phyloP scores from a whole-genome alignment of 106 monocot genomes.

The Posidonia australis region DNA sequence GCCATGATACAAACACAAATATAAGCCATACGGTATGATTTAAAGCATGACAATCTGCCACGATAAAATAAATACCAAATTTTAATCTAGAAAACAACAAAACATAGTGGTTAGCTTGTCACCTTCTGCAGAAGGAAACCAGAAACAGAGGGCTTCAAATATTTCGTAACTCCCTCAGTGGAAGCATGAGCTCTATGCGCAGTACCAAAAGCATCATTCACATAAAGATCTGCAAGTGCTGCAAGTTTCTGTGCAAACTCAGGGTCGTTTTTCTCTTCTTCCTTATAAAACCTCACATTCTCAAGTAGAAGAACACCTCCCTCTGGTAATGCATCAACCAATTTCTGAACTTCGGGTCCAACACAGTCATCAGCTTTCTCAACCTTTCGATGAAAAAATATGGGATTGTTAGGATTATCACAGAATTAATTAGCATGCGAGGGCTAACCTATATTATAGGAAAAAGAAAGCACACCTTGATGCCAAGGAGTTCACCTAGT shows the following conservation, averaged over 20 bases:
- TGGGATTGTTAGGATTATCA: neutral
- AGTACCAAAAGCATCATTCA: conserved; percentile 89
- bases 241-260: conserved; percentile 88
- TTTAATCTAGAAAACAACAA: neutral
- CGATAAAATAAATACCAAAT: neutral
- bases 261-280: conserved; percentile 92
- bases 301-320: conserved; percentile 78
- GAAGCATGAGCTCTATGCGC: conserved; percentile 52
- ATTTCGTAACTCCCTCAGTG: conserved; percentile 53
- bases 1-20: no score
- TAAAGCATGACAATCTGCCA: neutral
- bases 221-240: conserved; percentile 77
- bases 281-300: conserved; percentile 82
- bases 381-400: conserved; percentile 9
- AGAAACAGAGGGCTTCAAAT: conserved; percentile 25
- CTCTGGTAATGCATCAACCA: conserved; percentile 51
- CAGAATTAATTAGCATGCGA: neutral
- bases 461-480: conserved; percentile 27
- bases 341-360: conserved; percentile 69
- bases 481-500: conserved; percentile 57
- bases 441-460: neutral
- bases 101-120: neutral
- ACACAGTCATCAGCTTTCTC: conserved; percentile 68
- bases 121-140: conserved; percentile 31
- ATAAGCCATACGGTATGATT: neutral